Base-by-base conservation (phyloP, 768 basidiomycete genomes). In the Boletus rex-veris region DNA sequence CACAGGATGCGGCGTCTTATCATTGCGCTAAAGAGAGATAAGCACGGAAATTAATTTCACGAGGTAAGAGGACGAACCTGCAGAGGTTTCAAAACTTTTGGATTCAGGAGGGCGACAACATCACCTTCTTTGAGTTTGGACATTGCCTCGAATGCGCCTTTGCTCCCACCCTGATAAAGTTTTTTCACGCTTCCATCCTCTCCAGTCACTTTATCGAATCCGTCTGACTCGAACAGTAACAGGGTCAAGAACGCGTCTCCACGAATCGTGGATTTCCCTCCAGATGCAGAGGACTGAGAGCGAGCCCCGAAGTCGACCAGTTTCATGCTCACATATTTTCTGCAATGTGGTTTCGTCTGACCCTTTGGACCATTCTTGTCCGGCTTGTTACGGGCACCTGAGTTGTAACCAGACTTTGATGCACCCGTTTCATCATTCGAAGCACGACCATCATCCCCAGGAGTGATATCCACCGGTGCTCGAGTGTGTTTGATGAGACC, bases 121-220 rank as follows among this genome's bases (percentile, higher is more conserved):
- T 92, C 87, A 3, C 97, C 97, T 59, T 93, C 89, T 54, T 83
- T 84, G 50, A 96, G 71, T 63, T 91, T 92, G 45, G 90, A 86
- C 74, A 90, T 83, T 46, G 80, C 76, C 68, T 98, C 97, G 64
- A 90, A 98, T 4, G 94, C 95, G 5, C 97, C 97, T 7, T 85
- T 83, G 59, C 92, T 93, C 3, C 96, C 96, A 0, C 97, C 96
- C 58, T 78, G 82, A 68, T 94, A 96, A 0, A 87, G 55, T 64
- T 84, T 92, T 58, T 77, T 75, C 37, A 78, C 73, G 36, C 71
- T 78, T 35, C 75, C 73, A 45, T 83, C 77, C 7, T 80, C 83
- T 28, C 67, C 74, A 4, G 75, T 76, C 14, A 86, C 63, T 12
- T 79, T 64, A 52, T 89, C 86, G 53, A 80, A 81, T 1, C 77